Percentiles rank a stretch among this genome's conserved stretches.
phyloP scores from a whole-genome alignment of 257 asterid genomes.

The Fraxinus anomala region DNA sequence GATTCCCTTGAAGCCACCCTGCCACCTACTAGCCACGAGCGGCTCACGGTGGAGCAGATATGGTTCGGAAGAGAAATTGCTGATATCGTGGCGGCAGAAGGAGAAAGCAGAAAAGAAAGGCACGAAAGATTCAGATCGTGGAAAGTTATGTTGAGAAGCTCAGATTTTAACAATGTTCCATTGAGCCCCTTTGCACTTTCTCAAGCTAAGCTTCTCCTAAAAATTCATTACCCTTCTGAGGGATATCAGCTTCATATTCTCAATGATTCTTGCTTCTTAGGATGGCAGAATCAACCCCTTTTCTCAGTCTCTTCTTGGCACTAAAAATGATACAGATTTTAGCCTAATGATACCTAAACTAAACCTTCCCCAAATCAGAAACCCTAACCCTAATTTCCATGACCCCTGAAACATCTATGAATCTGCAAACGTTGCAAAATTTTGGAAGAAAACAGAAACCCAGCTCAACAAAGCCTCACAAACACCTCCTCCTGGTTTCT shows the following conservation, averaged over 20 bases:
- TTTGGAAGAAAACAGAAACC: slow-evolving; percentile 18
- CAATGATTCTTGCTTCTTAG: slow-evolving; percentile 71
- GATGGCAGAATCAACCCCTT: slow-evolving; percentile 96
- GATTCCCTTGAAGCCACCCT: slow-evolving; percentile 91
- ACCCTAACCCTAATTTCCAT: slow-evolving; percentile 63
- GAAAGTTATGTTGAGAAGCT: slow-evolving; percentile 66
- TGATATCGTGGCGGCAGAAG: slow-evolving; percentile 75
- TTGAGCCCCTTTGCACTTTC: slow-evolving; percentile 81
- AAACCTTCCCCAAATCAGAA: slow-evolving; percentile 17
- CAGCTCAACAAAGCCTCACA: background rate
- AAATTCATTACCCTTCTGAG: slow-evolving; percentile 95
- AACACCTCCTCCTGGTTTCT: slow-evolving; percentile 10
- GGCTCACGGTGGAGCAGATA: slow-evolving; percentile 70
- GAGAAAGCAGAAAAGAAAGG: slow-evolving; percentile 60
- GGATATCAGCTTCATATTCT: slow-evolving; percentile 77
- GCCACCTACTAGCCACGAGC: slow-evolving; percentile 78
- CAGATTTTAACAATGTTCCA: slow-evolving; percentile 63
- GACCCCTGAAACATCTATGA: slow-evolving; percentile 27
- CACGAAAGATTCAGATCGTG: slow-evolving; percentile 83
- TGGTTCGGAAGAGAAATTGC: slow-evolving; percentile 87
- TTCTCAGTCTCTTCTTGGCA: slow-evolving; percentile 95
- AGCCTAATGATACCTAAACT: slow-evolving; percentile 12
- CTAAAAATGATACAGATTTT: slow-evolving; percentile 22
- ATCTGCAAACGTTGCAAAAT: slow-evolving; percentile 9
- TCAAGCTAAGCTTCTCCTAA: slow-evolving; percentile 77